Conservation (phyloP, 108 stramenopile species). For the Bacterosira constricta region DNA sequence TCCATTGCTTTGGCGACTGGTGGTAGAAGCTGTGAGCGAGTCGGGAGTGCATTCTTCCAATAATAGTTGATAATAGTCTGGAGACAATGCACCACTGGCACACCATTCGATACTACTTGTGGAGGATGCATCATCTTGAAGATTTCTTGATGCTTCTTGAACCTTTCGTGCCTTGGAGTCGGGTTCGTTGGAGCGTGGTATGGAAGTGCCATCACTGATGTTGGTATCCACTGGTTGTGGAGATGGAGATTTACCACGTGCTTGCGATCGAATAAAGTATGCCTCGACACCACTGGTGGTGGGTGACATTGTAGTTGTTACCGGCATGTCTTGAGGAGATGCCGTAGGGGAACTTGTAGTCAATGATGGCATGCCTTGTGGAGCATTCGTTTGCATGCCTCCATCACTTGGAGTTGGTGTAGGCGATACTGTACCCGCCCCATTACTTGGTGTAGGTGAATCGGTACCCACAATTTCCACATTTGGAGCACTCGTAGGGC, state of each 20-base stretch:
- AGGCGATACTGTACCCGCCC: too few relatives aligned
- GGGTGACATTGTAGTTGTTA: not conserved
- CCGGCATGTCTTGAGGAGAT: not conserved
- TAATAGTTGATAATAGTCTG: constrained; percentile 41
- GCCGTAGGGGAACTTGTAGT: too few relatives aligned
- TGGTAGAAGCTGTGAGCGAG: not conserved
- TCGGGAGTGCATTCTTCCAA: constrained; percentile 29
- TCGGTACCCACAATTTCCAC: too few relatives aligned
- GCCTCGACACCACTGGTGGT: not conserved
- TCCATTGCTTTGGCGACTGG: too few relatives aligned
- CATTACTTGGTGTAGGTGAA: too few relatives aligned
- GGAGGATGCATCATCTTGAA: not conserved
- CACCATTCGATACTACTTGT: constrained; percentile 25
- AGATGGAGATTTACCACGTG: too few relatives aligned
- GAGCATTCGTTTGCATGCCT: too few relatives aligned
- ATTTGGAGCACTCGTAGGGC: not conserved
- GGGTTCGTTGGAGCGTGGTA: not conserved
- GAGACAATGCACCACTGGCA: constrained; percentile 39
- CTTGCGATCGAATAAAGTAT: constrained; percentile 17
- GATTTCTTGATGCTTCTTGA: not conserved
- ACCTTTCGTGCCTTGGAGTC: not conserved
- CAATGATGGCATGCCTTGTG: too few relatives aligned
- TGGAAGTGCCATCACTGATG: not conserved
- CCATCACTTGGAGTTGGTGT: too few relatives aligned
- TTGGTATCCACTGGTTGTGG: not conserved